Base-by-base conservation (phyloP, 2,329 filamentous ascomycete genomes). In the Calonectria hawksworthii region DNA sequence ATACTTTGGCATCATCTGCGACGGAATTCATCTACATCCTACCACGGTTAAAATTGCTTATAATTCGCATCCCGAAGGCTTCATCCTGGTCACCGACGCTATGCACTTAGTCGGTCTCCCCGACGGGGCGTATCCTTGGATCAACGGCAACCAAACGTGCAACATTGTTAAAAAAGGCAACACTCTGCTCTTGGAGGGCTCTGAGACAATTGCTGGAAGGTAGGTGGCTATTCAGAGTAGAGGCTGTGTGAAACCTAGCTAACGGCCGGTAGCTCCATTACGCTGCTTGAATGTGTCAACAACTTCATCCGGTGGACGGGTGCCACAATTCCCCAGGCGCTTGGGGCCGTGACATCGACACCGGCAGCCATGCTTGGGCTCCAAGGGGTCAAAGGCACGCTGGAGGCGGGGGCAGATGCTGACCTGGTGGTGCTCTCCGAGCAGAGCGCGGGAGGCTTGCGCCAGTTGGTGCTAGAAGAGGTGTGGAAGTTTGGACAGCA, bases 1-100 rank as follows among this genome's bases (percentile, higher is more conserved):
- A 0, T 98, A 91, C 84, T 98, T 96, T 83, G 96, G 96, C 73
- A 91, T 98, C 81, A 98, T 98, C 75, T 92, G 95, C 4, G 96
- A 98, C 82, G 96, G 96, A 26, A 95, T 98, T 76, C 96, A 98
- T 83, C 88, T 98, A 38, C 96, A 98, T 80, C 94, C 95, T 0
- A 96, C 95, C 1, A 95, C 94, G 0, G 92, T 98, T 85, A 96
- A 96, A 84, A 96, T 98, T 74, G 96, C 96, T 2, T 98, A 93
- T 87, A 95, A 95, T 78, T 93, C 95, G 0, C 95, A 98, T 82
- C 95, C 95, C 0, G 90, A 93, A 6, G 96, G 96, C 0, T 93
- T 97, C 81, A 94, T 98, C 74, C 91, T 98, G 8, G 96, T 98
- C 56, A 98, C 96, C 0, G 96, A 98, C 84, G 96, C 96, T 7